Evolutionary conservation across 23 red algal genomes (phyloP), one percentile per base, ranked within the genome.

Genomic region (Gracilariopsis chorda): DNA sequence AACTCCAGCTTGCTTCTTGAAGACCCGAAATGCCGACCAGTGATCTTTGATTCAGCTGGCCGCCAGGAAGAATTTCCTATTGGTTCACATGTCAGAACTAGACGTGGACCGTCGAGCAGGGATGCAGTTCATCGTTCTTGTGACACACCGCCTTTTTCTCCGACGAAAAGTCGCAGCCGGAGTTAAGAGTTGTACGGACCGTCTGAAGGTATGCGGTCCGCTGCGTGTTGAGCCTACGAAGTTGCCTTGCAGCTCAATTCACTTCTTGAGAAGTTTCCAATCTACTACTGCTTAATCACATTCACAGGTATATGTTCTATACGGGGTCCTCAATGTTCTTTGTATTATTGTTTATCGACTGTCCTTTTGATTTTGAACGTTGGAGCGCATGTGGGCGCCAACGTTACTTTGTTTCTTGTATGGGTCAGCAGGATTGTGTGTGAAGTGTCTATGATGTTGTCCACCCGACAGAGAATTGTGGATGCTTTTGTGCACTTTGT

Each of bases 1-100:
- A 97, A 97, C 84, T 93, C 88, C 4, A 94, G 90, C 33, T 48
- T 97, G 37, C 88, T 97, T 32, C 74, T 94, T 46, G 95, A 97
- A 55, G 88, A 97, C 51, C 88, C 95, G 10, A 93, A 97, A 80
- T 97, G 88, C 60, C 95, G 95, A 40, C 95, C 95, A 16, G 84
- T 97, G 35, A 79, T 93, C 25, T 97, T 97, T 52, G 82, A 86
- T 77, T 64, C 87, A 14, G 49, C 55, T 67, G 95, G 95, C 7
- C 67, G 88, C 27, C 84, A 83, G 71, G 90, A 94, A 75, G 88
- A 93, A 47, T 97, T 97, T 72, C 95, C 95, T 24, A 77, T 97
- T 30, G 95, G 95, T 32, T 82, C 90, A 37, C 88, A 97, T 86
- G 95, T 97, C 20, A 53, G 95, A 35, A 97, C 95, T 40, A 72